phyloP scores from a whole-genome alignment of 2,329 filamentous ascomycete species.

The Decorospora gaudefroyi region DNA sequence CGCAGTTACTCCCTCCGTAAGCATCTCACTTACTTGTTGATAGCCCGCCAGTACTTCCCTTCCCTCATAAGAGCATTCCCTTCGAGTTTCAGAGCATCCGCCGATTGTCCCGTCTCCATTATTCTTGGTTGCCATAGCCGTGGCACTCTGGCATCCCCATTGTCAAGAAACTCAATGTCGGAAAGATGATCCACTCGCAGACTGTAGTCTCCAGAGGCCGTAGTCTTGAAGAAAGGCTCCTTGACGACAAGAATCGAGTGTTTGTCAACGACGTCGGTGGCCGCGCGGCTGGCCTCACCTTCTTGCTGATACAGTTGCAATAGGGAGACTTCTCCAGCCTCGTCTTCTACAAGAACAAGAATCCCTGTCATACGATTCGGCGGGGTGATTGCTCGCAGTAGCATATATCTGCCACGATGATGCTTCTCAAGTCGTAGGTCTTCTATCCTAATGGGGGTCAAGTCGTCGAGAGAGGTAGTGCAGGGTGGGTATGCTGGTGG shows the following conservation, averaged over 20 bases:
- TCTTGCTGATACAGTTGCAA: slow-evolving; percentile 45
- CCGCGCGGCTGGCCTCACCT: slow-evolving; percentile 18
- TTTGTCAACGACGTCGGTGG: slow-evolving; percentile 41
- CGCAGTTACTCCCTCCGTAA: not conserved
- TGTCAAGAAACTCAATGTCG: slow-evolving; percentile 52
- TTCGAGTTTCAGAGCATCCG: slow-evolving; percentile 14
- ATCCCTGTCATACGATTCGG: slow-evolving; percentile 16
- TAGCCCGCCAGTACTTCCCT: slow-evolving; percentile 21
- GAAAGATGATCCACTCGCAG: slow-evolving; percentile 60
- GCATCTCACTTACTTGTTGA: slow-evolving; percentile 13
- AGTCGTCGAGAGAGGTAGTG: slow-evolving; percentile 10
- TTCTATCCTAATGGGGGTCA: slow-evolving; percentile 32
- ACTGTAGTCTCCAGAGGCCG: slow-evolving; percentile 48
- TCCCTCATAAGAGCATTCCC: slow-evolving; percentile 17
- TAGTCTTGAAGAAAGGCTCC: slow-evolving; percentile 58
- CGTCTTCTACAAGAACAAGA: slow-evolving; percentile 15
- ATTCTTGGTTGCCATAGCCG: slow-evolving; percentile 38
- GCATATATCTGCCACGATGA: slow-evolving; percentile 46
- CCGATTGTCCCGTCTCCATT: slow-evolving; percentile 5
- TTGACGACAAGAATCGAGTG: slow-evolving; percentile 40
- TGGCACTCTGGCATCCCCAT: slow-evolving; percentile 50
- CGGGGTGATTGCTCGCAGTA: slow-evolving; percentile 40
- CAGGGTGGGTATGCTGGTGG: slow-evolving; percentile 27
- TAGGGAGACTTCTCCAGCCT: slow-evolving; percentile 3
- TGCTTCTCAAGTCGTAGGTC: slow-evolving; percentile 49